Evolutionary conservation across 2,329 filamentous ascomycete genomes (phyloP).

Genomic region (Lachnellula willkommii): DNA sequence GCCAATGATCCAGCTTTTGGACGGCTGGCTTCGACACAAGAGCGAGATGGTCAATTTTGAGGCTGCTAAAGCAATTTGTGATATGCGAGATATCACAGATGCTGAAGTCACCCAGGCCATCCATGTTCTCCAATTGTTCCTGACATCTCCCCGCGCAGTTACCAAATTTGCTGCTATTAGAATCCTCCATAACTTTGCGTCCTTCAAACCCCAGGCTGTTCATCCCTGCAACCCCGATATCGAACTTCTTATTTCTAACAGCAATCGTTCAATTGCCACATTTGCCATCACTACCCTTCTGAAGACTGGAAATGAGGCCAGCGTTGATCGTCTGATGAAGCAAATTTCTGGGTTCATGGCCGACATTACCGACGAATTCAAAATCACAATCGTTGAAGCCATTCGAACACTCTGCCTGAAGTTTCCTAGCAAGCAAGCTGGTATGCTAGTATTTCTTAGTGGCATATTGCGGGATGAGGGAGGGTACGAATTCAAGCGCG

Average conservation of each 20-base stretch:
- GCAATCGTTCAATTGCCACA: slow-evolving; percentile 93
- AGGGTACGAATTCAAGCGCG: slow-evolving; percentile 96
- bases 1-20: slow-evolving; percentile 95
- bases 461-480: slow-evolving; percentile 96
- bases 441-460: slow-evolving; percentile 95
- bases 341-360: slow-evolving; percentile 98
- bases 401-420: slow-evolving; percentile 95
- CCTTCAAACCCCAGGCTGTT: slow-evolving; percentile 91
- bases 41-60: slow-evolving; percentile 99
- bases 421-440: slow-evolving; percentile 96
- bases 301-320: slow-evolving; percentile 97
- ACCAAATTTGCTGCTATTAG: slow-evolving; percentile 97
- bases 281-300: slow-evolving; percentile 97
- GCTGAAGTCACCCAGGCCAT: slow-evolving; percentile 87
- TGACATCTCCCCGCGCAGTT: slow-evolving; percentile 89
- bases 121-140: slow-evolving; percentile 91
- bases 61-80: slow-evolving; percentile 95
- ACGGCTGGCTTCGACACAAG: slow-evolving; percentile 96
- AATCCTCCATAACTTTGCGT: slow-evolving; percentile 92
- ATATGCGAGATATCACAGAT: slow-evolving; percentile 88
- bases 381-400: slow-evolving; percentile 99
- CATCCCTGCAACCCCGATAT: slow-evolving; percentile 95
- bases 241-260: slow-evolving; percentile 92
- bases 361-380: slow-evolving; percentile 98
- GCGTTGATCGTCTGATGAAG: slow-evolving; percentile 96